Evolutionary conservation across 2,329 filamentous ascomycete species (phyloP).

Genomic region (Plenodomus biglobosus): DNA sequence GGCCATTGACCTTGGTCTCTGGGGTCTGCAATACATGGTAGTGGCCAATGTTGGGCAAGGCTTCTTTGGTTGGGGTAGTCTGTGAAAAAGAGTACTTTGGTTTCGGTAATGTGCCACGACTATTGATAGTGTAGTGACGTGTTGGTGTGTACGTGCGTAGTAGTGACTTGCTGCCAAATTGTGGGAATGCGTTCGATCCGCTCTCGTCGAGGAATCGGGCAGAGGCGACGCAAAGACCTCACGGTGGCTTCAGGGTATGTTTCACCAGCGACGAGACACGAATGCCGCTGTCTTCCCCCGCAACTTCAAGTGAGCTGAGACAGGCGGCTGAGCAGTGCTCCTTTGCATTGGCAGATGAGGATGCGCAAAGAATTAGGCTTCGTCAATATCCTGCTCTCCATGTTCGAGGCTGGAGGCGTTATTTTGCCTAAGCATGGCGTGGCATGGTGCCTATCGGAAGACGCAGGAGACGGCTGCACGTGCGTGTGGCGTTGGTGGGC

Average conservation of each 20-base stretch:
- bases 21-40: constrained; percentile 37
- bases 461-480: constrained; percentile 3
- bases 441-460: neutral
- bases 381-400: no score
- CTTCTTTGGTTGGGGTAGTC: constrained; percentile 40
- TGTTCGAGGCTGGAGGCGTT: no score
- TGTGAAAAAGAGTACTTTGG: constrained; percentile 20
- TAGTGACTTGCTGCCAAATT: neutral
- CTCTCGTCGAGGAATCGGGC: constrained; percentile 1
- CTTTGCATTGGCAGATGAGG: neutral
- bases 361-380: neutral
- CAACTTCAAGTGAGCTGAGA: constrained; percentile 2
- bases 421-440: neutral
- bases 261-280: constrained; percentile 8
- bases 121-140: constrained; percentile 3
- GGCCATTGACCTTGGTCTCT: constrained; percentile 37
- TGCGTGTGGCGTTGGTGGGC: constrained; percentile 7
- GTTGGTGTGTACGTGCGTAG: constrained; percentile 1
- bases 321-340: neutral
- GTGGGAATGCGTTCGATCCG: constrained; percentile 3
- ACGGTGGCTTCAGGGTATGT: constrained; percentile 8
- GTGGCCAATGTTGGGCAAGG: constrained; percentile 33
- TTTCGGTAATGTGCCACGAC: constrained; percentile 1
- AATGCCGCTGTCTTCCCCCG: constrained; percentile 8
- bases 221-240: constrained; percentile 12